These are phyloP conservation scores for Euphorbia pulcherrima DNA, from an alignment of 345 rosid species.

Conservation along the genomic window DNA sequence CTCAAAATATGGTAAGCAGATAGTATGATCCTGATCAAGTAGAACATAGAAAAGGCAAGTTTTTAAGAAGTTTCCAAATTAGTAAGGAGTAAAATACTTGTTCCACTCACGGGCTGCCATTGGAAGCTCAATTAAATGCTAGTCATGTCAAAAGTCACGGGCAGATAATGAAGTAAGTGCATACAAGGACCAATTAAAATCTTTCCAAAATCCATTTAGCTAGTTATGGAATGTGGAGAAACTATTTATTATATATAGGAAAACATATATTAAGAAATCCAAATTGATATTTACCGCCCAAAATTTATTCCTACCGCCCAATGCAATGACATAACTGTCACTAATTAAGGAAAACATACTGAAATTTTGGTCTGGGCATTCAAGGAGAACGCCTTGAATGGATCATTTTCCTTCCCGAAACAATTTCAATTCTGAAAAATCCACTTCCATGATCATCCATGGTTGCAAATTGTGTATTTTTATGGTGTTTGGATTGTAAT, in stretches of 20 bases:
- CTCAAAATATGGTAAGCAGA: neutral
- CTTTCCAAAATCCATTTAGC: neutral
- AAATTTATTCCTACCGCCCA: too few species aligned
- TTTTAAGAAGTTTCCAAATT: neutral
- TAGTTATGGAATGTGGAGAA: neutral
- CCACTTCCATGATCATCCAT: too few species aligned
- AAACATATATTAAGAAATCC: too few species aligned
- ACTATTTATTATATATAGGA: neutral
- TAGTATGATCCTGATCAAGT: neutral
- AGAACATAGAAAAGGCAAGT: neutral
- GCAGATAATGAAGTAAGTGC: neutral
- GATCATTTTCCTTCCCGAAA: too few species aligned
- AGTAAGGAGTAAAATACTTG: neutral
- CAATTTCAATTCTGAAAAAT: neutral
- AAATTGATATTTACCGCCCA: too few species aligned
- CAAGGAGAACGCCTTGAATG: too few species aligned
- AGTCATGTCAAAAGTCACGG: neutral
- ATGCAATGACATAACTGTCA: too few species aligned
- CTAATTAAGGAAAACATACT: too few species aligned
- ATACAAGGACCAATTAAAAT: neutral
- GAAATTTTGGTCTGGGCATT: too few species aligned
- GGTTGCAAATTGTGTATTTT: too few species aligned
- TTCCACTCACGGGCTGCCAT: neutral
- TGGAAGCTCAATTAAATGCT: neutral
- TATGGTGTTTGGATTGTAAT: too few species aligned